These are phyloP conservation scores for Sophora flavescens DNA, from an alignment of 306 rosid genomes.

Conservation along the genomic window DNA sequence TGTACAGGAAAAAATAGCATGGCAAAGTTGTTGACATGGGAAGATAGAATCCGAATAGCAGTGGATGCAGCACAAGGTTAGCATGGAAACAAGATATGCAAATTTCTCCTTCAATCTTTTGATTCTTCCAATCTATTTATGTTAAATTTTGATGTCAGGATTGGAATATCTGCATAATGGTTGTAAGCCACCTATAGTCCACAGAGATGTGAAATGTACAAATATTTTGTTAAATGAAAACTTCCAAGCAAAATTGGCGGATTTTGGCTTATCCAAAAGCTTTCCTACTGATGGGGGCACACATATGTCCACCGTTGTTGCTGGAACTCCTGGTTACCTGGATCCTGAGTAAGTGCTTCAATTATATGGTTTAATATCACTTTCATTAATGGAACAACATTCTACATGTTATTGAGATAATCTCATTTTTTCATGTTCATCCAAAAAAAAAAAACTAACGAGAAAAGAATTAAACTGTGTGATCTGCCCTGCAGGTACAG, in stretches of 20 bases:
- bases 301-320: conserved; percentile 52
- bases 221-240: conserved; percentile 59
- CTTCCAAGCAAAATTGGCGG: conserved; percentile 58
- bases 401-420: not conserved
- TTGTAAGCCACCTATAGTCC: conserved; percentile 57
- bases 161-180: conserved; percentile 67
- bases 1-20: conserved; percentile 16
- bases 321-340: conserved; percentile 55
- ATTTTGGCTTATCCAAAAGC: conserved; percentile 58
- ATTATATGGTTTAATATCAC: not conserved
- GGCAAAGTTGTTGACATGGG: conserved; percentile 53
- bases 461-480: not conserved
- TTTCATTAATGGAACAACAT: not conserved
- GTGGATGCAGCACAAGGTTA: conserved; percentile 62
- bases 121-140: conserved; percentile 27
- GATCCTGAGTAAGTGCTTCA: conserved; percentile 57
- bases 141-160: conserved; percentile 46
- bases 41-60: conserved; percentile 57
- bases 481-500: conserved; percentile 49
- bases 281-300: conserved; percentile 44
- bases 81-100: conserved; percentile 14
- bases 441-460: not conserved
- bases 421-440: not conserved
- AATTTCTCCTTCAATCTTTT: conserved; percentile 3
- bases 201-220: conserved; percentile 63